Evolutionary conservation across 176 grass and related monocot genomes (phyloP), one percentile per base, ranked within the genome.

Genomic region (Zea luxurians): DNA sequence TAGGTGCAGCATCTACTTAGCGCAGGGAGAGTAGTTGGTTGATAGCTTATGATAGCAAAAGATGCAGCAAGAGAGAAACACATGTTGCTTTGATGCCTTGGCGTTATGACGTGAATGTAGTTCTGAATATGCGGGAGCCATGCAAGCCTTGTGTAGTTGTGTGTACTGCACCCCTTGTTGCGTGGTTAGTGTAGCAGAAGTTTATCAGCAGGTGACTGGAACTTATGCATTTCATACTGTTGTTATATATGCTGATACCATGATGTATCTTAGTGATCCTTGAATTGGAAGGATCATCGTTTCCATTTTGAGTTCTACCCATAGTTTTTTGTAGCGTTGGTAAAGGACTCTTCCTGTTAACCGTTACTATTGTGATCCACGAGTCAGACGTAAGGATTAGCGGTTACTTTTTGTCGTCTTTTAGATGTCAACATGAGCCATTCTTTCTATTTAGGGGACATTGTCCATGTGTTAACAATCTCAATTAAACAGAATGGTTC

Each of bases 401-500:
- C 45, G 41, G 68, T 83, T 49, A 63, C 12, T 80, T 20, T 75
- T 75, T 84, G 55, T 40, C 12, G 0, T 75, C 21, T 70, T 88
- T 80, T 80, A 1, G 64, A 69, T 2, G 66, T 70, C 67, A 71
- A 17, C 46, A n/a, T 8, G 21, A 40, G 9, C 45, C 17, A 10
- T 21, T 18, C 58, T 15, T 45, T 62, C 40, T 77, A 36, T 49
- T 71, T 9, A 8, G 68, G 34, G 8, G 18, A 2, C 53, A 44
- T 61, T 81, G 37, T 76, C 44, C 69, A 83, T 12, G 40, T 68
- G 75, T 3, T 11, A 3, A 27, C 27, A 38, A 20, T 45, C 48
- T 60, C 61, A 20, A 42, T 62, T 44, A 53, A 78, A 35, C 4
- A 1, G 20, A 55, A 48, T 73, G 3, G 4, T 16, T 77, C 27